phyloP scores from a whole-genome alignment of 2,329 filamentous ascomycete genomes.

The Aspergillus thermomutatus region DNA sequence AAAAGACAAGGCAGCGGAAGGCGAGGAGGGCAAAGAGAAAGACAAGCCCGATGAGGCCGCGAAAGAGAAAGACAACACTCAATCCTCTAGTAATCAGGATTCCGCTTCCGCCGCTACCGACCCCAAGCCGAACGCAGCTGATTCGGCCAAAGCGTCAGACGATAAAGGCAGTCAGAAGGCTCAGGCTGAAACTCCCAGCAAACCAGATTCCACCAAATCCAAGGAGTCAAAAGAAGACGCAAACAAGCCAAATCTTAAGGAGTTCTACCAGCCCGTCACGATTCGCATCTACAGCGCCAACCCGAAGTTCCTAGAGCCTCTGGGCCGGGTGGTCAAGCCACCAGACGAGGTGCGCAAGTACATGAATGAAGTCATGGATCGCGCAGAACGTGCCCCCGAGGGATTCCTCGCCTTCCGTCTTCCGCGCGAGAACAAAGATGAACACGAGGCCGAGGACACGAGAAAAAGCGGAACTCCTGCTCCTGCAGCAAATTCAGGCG shows the following conservation, averaged over 20 bases:
- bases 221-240: constrained; percentile 8
- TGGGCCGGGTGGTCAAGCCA: constrained; percentile 55
- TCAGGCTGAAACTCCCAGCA: constrained; percentile 5
- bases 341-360: constrained; percentile 51
- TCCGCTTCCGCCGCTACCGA: constrained; percentile 4
- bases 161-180: constrained; percentile 11
- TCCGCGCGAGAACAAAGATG: constrained; percentile 41
- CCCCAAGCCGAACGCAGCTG: constrained; percentile 5
- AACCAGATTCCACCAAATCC: constrained; percentile 3
- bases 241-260: constrained; percentile 31
- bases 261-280: constrained; percentile 53
- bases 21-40: constrained; percentile 9
- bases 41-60: constrained; percentile 5
- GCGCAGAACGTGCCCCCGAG: constrained; percentile 53
- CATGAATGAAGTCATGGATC: constrained; percentile 58
- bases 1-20: constrained; percentile 17
- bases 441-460: constrained; percentile 22
- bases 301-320: constrained; percentile 51
- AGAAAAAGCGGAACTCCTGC: constrained; percentile 21
- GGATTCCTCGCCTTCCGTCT: constrained; percentile 55
- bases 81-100: constrained; percentile 7
- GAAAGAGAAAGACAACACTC: constrained; percentile 5
- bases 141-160: constrained; percentile 17
- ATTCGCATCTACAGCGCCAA: constrained; percentile 54
- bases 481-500: constrained; percentile 8